Conservation (phyloP, 129 eudicot species). For the Lonicera japonica region DNA sequence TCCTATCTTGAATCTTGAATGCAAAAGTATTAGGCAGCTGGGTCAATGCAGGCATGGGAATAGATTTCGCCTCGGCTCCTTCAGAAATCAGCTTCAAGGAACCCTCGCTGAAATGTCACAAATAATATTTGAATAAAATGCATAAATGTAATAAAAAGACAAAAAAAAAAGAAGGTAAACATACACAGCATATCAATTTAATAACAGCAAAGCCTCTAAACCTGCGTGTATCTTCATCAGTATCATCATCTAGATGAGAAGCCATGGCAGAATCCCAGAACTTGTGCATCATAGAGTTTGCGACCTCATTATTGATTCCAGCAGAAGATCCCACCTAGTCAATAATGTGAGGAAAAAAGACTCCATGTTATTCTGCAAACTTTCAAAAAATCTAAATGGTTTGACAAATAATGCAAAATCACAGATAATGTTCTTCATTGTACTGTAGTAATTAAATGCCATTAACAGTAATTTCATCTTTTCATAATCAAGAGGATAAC, state of each 20-base stretch:
- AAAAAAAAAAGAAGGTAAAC: not conserved
- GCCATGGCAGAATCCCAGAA: conserved; percentile 99
- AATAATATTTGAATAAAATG: not conserved
- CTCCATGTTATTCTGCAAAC: conserved; percentile 6
- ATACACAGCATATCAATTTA: not conserved
- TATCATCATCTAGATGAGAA: conserved; percentile 56
- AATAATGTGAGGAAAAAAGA: not conserved
- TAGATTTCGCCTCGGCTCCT: conserved; percentile 50
- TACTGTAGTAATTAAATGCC: no score
- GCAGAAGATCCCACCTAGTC: conserved; percentile 82
- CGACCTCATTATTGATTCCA: conserved; percentile 67
- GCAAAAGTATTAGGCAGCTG: conserved; percentile 46
- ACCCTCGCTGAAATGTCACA: conserved; percentile 52
- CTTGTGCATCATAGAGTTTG: conserved; percentile 86
- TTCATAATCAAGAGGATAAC: no score
- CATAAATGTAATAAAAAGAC: not conserved
- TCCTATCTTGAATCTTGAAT: conserved; percentile 84
- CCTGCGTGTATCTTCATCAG: conserved; percentile 73
- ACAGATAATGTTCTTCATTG: no score
- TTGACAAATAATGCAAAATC: not conserved
- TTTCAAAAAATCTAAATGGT: not conserved
- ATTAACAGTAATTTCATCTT: no score
- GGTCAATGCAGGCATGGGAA: conserved; percentile 48
- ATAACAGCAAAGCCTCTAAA: conserved; percentile 13
- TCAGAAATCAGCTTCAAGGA: conserved; percentile 74